A percentile compares a stretch with the other conserved stretches of the same genome.
phyloP scores from a whole-genome alignment of 2,329 filamentous ascomycete species.

The Meredithiella fracta region DNA sequence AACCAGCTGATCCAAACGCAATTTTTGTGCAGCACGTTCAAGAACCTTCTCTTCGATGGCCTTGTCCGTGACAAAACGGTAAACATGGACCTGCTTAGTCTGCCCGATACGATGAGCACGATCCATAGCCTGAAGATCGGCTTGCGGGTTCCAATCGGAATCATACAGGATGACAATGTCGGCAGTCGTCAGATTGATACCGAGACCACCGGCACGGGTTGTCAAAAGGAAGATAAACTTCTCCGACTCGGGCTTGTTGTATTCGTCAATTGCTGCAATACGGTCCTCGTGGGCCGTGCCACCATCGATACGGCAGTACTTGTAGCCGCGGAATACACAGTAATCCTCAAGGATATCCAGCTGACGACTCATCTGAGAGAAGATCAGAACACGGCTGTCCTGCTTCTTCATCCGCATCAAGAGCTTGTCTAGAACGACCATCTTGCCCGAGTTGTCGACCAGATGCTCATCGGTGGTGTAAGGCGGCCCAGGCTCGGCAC shows the following conservation, averaged over 20 bases:
- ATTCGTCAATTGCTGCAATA: conserved; percentile 93
- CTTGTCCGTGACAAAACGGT: conserved; percentile 92
- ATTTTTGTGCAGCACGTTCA: conserved; percentile 88
- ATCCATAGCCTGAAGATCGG: conserved; percentile 97
- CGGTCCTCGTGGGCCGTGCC: conserved; percentile 94
- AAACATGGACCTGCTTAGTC: conserved; percentile 94
- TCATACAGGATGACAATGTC: conserved; percentile 96
- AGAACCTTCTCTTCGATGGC: conserved; percentile 97
- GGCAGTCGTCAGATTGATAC: conserved; percentile 88
- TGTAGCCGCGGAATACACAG: conserved; percentile 84
- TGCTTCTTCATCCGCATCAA: conserved; percentile 67
- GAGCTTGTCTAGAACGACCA: conserved; percentile 90
- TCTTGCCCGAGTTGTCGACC: conserved; percentile 85
- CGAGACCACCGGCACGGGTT: conserved; percentile 84
- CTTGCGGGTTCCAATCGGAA: conserved; percentile 97
- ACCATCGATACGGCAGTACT: conserved; percentile 95
- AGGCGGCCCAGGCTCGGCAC: conserved; percentile 87
- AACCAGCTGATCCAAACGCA: conserved; percentile 89
- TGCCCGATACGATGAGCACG: conserved; percentile 96
- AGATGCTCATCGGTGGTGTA: conserved; percentile 98
- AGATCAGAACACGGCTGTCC: conserved; percentile 91
- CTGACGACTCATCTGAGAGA: conserved; percentile 97
- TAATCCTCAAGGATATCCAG: conserved; percentile 97
- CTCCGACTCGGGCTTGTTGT: conserved; percentile 89
- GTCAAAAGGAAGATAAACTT: conserved; percentile 95